Base-by-base conservation (phyloP, 345 rosid species). In the Eucalyptus cloeziana region DNA sequence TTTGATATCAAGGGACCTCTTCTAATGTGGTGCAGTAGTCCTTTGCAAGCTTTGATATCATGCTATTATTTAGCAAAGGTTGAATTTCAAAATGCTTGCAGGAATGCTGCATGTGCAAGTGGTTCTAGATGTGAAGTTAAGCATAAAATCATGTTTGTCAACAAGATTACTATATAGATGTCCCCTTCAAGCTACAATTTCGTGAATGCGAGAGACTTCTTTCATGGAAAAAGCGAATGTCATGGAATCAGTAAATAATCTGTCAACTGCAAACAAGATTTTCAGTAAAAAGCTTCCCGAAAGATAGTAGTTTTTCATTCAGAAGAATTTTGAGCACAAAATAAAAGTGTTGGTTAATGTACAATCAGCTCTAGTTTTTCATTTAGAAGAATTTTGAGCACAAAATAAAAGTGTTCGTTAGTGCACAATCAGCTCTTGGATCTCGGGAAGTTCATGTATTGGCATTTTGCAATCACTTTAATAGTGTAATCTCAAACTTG, bases 271-370 rank as follows among this genome's bases (percentile, higher is more conserved):
- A 60, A 3, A 15, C 15, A 1, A 60, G 31, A 60, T 13, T 60
- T 60, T 60, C 6, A 13, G 30, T 7, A 60, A 25, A 25, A 60
- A 25, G 64, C 2, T 27, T 60, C 7, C 69, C 30, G 5, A 30
- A 27, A 60, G 31, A 12, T 7, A 27, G 94, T 95, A 96, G 94
- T 98, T 95, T 91, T 95, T 93, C 67, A 5, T 3, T 27, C 13
- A 0, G 24, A 52, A 7, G 24, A 52, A 52, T 7, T 52, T 52
- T 21, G 8, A 40, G 43, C 43, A 40, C 43, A 40, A 40, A 40
- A 40, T 5, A 40, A 40, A 40, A 40, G 43, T 40, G 43, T 40
- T 40, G 6, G 43, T 40, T 40, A 5, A 5, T 40, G 43, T 40
- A 40, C 43, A 40, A 40, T 40, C 43, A 40, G 43, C 43, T 40